phyloP scores from a whole-genome alignment of 179 eudicot species.

The Nepenthes alata region DNA sequence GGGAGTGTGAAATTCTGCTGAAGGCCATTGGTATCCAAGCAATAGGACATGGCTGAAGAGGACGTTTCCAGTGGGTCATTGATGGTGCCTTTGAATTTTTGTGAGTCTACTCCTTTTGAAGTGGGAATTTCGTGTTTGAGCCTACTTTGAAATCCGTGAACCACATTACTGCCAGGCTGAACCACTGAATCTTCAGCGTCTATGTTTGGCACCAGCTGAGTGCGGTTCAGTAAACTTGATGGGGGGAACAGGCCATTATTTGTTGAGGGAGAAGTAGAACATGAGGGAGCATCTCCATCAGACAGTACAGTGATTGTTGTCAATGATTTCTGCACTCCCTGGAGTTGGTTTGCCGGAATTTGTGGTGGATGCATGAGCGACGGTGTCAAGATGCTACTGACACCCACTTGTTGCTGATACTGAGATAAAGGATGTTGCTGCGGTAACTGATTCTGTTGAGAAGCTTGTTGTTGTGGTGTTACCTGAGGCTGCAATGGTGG shows the following conservation, averaged over 20 bases:
- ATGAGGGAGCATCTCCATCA: conserved; percentile 72
- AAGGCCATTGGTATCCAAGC: conserved; percentile 65
- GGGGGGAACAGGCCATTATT: conserved; percentile 54
- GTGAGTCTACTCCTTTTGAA: conserved; percentile 46
- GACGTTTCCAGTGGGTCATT: conserved; percentile 69
- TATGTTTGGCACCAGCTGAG: conserved; percentile 35
- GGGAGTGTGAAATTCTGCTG: conserved; percentile 65
- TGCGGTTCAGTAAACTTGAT: conserved; percentile 38
- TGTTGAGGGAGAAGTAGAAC: conserved; percentile 84
- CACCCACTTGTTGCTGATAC: conserved; percentile 36
- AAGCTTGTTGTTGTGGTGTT: conserved; percentile 26
- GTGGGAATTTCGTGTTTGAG: conserved; percentile 46
- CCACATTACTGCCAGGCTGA: conserved; percentile 30
- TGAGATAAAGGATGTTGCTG: conserved; percentile 36
- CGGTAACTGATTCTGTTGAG: conserved; percentile 27
- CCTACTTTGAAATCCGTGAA: conserved; percentile 48
- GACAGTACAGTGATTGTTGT: conserved; percentile 30
- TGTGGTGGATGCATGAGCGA: conserved; percentile 44
- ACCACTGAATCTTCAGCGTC: conserved; percentile 32
- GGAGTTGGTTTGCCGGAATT: conserved; percentile 40
- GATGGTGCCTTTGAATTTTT: conserved; percentile 37
- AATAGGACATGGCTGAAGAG: conserved; percentile 74
- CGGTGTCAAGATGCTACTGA: conserved; percentile 33
- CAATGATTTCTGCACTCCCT: conserved; percentile 43
- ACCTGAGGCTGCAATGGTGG: conserved; percentile 40